phyloP scores from a whole-genome alignment of 164 flowering plant genomes.

The Aristolochia californica region DNA sequence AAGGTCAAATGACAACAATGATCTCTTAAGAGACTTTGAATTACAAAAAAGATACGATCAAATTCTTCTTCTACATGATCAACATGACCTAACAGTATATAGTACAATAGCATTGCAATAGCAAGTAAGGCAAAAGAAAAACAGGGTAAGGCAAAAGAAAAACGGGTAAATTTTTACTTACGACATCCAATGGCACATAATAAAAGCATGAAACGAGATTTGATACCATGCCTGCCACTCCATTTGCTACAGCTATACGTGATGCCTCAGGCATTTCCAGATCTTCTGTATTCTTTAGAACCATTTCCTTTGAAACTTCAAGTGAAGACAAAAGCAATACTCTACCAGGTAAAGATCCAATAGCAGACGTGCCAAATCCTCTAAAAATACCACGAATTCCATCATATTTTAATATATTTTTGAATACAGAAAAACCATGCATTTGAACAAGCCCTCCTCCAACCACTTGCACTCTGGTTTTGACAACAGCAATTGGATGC shows the following conservation, averaged over 20 bases:
- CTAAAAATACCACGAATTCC: slow-evolving; percentile 66
- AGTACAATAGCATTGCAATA: too few relatives aligned
- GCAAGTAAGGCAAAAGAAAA: not conserved
- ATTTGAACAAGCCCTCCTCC: slow-evolving; percentile 32
- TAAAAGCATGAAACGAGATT: slow-evolving; percentile 47
- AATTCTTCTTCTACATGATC: too few relatives aligned
- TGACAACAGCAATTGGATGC: slow-evolving; percentile 68
- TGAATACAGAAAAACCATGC: slow-evolving; percentile 42
- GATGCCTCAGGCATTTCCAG: slow-evolving; percentile 58
- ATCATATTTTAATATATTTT: slow-evolving; percentile 36
- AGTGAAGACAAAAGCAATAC: slow-evolving; percentile 57
- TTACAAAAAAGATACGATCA: too few relatives aligned
- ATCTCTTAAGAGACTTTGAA: too few relatives aligned
- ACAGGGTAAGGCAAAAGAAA: not conserved
- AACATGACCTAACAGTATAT: too few relatives aligned
- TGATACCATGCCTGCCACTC: slow-evolving; percentile 70
- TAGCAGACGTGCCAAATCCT: slow-evolving; percentile 71
- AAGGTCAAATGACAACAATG: too few relatives aligned
- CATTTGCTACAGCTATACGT: slow-evolving; percentile 60
- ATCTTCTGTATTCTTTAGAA: slow-evolving; percentile 37
- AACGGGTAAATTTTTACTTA: slow-evolving; percentile 15
- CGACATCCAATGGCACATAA: slow-evolving; percentile 88
- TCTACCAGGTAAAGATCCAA: slow-evolving; percentile 75
- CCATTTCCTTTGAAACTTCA: slow-evolving; percentile 60
- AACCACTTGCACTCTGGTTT: slow-evolving; percentile 79